Conservation (phyloP, 768 basidiomycete genomes). For the Tephrocybe sp. region DNA sequence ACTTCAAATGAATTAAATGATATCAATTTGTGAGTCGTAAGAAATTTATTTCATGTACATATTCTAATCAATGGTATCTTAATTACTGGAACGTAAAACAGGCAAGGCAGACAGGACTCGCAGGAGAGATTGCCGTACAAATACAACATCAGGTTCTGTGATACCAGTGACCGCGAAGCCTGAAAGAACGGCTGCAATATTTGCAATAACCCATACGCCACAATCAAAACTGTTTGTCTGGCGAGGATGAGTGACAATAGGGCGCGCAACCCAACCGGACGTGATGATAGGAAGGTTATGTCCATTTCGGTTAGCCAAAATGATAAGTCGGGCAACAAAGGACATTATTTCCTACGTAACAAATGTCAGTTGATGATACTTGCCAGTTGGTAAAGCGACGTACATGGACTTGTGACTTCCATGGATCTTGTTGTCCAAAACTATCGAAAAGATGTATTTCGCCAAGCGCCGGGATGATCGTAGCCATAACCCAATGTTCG, state of each 20-base stretch:
- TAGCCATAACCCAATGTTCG: conserved; percentile 34
- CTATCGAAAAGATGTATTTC: conserved; percentile 32
- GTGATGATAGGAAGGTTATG: neutral
- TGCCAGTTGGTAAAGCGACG: too few relatives aligned
- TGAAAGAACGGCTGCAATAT: neutral
- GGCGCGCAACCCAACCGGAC: neutral
- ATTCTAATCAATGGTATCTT: too few relatives aligned
- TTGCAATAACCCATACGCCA: neutral
- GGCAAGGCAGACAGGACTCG: too few relatives aligned
- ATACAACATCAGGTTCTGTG: neutral
- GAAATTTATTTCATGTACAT: too few relatives aligned
- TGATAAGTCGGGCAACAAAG: neutral
- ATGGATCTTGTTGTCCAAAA: conserved; percentile 11
- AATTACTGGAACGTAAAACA: too few relatives aligned
- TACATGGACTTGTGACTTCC: conserved; percentile 7
- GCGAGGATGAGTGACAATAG: neutral
- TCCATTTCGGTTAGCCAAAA: neutral
- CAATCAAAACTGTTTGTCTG: neutral
- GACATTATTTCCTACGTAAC: too few relatives aligned
- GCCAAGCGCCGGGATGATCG: conserved; percentile 8
- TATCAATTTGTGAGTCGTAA: too few relatives aligned
- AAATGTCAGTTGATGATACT: too few relatives aligned
- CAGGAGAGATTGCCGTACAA: neutral
- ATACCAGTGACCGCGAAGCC: neutral
- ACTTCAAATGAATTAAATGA: too few relatives aligned